Percentiles rank a stretch among this genome's conserved stretches.
Evolutionary conservation across 2,329 filamentous ascomycete genomes (phyloP).

Genomic region (Phoma herbarum): DNA sequence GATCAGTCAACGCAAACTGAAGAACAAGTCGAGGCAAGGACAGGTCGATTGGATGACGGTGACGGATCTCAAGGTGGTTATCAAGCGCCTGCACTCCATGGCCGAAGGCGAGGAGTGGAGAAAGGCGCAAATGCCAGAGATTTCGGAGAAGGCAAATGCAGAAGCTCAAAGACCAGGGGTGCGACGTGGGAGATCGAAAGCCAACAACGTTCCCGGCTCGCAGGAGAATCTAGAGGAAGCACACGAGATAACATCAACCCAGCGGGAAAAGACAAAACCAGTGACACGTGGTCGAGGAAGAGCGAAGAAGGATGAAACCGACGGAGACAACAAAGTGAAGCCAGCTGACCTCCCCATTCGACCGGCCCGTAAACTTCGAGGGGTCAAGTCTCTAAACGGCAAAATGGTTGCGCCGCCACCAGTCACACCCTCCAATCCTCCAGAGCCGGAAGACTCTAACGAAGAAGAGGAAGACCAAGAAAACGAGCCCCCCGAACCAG

Average conservation of each 20-base stretch:
- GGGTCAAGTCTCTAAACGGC: neutral
- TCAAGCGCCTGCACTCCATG: neutral
- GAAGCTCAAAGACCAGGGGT: neutral
- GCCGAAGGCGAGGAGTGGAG: neutral
- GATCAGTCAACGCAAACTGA: neutral
- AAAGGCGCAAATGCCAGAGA: neutral
- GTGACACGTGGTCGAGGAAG: neutral
- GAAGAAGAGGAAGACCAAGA: constrained; percentile 3
- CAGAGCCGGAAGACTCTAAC: constrained; percentile 3
- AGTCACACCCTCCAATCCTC: constrained; percentile 13
- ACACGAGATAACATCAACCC: neutral
- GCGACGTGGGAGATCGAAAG: constrained; percentile 2
- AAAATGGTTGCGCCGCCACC: neutral
- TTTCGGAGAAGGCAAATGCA: neutral
- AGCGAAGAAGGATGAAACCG: neutral
- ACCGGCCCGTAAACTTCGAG: constrained; percentile 3
- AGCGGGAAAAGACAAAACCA: neutral
- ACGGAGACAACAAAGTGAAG: neutral
- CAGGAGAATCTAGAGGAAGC: neutral
- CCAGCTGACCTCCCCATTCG: constrained; percentile 14
- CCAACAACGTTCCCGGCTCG: neutral
- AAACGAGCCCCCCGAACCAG: constrained; percentile 9
- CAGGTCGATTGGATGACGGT: constrained; percentile 2
- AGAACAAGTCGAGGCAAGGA: constrained; percentile 1
- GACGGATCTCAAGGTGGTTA: constrained; percentile 5